phyloP scores from a whole-genome alignment of 345 rosid genomes.

The Combretum micranthum region DNA sequence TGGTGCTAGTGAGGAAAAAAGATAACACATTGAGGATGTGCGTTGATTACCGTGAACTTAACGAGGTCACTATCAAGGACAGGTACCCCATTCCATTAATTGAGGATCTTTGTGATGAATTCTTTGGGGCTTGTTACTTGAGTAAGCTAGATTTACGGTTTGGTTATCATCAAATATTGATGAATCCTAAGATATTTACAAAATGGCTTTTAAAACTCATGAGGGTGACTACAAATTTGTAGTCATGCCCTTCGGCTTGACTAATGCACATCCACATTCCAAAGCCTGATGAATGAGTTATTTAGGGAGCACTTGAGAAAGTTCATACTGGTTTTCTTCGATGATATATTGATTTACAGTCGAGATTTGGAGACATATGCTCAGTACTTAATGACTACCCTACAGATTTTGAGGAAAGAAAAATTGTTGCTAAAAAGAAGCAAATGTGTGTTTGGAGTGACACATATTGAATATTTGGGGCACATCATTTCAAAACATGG shows the following conservation, averaged over 20 bases:
- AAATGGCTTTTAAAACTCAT: not conserved
- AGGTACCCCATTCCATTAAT: not conserved
- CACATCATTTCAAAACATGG: too few species aligned
- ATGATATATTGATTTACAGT: not conserved
- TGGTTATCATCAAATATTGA: not conserved
- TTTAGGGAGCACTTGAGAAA: not conserved
- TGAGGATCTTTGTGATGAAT: slow-evolving; percentile 2
- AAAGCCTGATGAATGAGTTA: slow-evolving; percentile 1
- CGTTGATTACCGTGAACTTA: not conserved
- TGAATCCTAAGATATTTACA: not conserved
- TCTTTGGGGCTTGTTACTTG: not conserved
- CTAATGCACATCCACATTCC: too few species aligned
- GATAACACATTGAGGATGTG: not conserved
- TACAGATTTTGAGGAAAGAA: not conserved
- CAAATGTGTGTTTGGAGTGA: too few species aligned
- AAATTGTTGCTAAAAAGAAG: not conserved
- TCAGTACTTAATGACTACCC: not conserved
- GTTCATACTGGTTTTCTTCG: not conserved
- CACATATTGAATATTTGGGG: too few species aligned
- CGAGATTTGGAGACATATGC: not conserved
- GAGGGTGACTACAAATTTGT: too few species aligned
- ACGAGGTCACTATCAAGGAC: not conserved
- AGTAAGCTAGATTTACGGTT: not conserved
- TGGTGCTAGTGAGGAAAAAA: not conserved
- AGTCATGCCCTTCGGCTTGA: too few species aligned